Conservation (phyloP, 768 basidiomycete species). For the Glaciozyma martinii region DNA sequence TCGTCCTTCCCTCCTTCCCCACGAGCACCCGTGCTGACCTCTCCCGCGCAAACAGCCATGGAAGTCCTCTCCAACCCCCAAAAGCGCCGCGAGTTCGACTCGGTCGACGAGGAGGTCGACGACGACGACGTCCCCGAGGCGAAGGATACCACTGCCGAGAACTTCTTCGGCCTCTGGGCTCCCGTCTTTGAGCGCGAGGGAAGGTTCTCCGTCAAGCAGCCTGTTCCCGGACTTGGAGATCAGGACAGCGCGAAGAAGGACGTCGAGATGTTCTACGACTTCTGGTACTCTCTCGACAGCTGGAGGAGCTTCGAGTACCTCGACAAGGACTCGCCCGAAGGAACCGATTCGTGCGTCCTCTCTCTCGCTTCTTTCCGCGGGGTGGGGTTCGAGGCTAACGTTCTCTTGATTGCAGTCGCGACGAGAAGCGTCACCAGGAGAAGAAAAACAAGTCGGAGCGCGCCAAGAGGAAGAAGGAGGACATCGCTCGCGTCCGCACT, state of each 20-base stretch:
- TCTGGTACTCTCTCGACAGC: conserved; percentile 99
- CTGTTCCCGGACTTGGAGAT: conserved; percentile 70
- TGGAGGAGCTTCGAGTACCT: conserved; percentile 97
- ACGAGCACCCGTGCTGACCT: neutral
- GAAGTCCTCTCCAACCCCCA: conserved; percentile 82
- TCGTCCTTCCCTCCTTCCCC: conserved; percentile 2
- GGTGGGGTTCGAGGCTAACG: neutral
- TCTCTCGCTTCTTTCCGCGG: neutral
- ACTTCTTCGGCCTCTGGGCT: conserved; percentile 63
- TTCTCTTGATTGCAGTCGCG: conserved; percentile 54
- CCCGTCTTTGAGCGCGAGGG: conserved; percentile 85
- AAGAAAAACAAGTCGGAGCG: conserved; percentile 99
- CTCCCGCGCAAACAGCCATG: conserved; percentile 48
- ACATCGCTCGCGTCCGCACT: conserved; percentile 75
- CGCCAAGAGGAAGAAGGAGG: conserved; percentile 91
- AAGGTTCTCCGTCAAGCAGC: conserved; percentile 77
- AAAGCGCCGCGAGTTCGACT: conserved; percentile 89
- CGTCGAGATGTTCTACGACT: conserved; percentile 92
- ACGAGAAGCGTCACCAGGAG: conserved; percentile 97
- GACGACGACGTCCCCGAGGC: conserved; percentile 56
- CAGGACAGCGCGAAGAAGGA: conserved; percentile 63
- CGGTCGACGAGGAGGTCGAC: conserved; percentile 77
- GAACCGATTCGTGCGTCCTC: conserved; percentile 70
- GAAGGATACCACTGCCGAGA: conserved; percentile 43
- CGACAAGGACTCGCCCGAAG: conserved; percentile 98